Evolutionary conservation across 352 stramenopile genomes (phyloP).

Genomic region (Blastocystis sp.): DNA sequence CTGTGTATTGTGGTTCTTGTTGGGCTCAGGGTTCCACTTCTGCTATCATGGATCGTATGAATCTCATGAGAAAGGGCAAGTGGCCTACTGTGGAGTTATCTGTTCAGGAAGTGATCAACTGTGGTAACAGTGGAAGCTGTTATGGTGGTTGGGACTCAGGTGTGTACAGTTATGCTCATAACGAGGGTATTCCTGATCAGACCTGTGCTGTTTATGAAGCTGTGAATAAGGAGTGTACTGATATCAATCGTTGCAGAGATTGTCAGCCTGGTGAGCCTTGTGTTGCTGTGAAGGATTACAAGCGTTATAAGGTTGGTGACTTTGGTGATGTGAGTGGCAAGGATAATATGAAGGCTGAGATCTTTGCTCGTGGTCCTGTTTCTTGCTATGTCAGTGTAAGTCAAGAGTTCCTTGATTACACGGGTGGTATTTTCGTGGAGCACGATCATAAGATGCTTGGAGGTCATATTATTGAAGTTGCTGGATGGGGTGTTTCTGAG

Average conservation of each 20-base stretch:
- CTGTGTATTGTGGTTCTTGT: conserved; percentile 83
- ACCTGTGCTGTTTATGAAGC: conserved; percentile 82
- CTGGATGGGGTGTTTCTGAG: conserved; percentile 77
- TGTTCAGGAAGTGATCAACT: conserved; percentile 78
- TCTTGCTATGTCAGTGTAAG: conserved; percentile 78
- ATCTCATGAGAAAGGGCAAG: conserved; percentile 76
- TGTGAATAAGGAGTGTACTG: conserved; percentile 74
- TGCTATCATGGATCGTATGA: conserved; percentile 79
- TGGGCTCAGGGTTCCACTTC: conserved; percentile 81
- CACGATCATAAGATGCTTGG: conserved; percentile 74
- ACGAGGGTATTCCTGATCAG: conserved; percentile 80
- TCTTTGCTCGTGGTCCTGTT: conserved; percentile 80
- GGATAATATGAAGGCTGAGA: conserved; percentile 81
- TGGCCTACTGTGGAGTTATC: conserved; percentile 78
- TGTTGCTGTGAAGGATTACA: conserved; percentile 79
- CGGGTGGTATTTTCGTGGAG: conserved; percentile 76
- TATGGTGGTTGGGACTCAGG: conserved; percentile 73
- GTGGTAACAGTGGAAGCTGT: conserved; percentile 72
- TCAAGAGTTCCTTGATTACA: conserved; percentile 75
- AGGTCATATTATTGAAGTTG: conserved; percentile 80
- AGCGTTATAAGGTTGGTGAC: conserved; percentile 79
- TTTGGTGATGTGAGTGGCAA: conserved; percentile 77
- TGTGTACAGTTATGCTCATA: conserved; percentile 81
- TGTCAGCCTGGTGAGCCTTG: conserved; percentile 67
- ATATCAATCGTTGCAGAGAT: conserved; percentile 71